A percentile compares a stretch with the other conserved stretches of the same genome.
Evolutionary conservation across 1,284 basidiomycete genomes (phyloP).

Genomic region (Ganoderma meredithae): DNA sequence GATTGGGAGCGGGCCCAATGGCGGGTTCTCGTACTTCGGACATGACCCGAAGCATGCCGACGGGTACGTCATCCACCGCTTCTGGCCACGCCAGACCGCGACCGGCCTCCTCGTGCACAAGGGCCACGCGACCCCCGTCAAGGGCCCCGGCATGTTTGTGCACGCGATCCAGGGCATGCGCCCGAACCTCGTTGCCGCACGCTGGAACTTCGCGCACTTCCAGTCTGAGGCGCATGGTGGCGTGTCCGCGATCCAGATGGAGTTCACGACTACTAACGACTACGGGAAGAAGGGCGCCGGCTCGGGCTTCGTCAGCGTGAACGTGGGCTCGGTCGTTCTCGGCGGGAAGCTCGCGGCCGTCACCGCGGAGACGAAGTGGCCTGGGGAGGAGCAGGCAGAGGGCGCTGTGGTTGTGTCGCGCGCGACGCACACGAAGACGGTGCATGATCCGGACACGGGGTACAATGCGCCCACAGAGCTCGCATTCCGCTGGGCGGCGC

Average conservation of each 20-base stretch:
- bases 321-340: constrained; percentile 85
- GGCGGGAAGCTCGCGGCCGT: constrained; percentile 80
- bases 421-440: constrained; percentile 70
- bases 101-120: constrained; percentile 78
- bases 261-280: constrained; percentile 86
- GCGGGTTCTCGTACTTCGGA: constrained; percentile 94
- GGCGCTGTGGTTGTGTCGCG: constrained; percentile 65
- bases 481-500: constrained; percentile 82
- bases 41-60: constrained; percentile 77
- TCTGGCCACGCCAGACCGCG: constrained; percentile 83
- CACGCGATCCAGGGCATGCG: constrained; percentile 99
- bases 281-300: constrained; percentile 80
- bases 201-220: constrained; percentile 98
- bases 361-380: constrained; percentile 75
- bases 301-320: constrained; percentile 84
- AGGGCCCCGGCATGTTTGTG: constrained; percentile 91
- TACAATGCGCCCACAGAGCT: constrained; percentile 83
- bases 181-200: constrained; percentile 90
- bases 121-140: constrained; percentile 71
- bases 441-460: constrained; percentile 78
- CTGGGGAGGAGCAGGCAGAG: constrained; percentile 59
- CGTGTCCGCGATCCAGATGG: constrained; percentile 93
- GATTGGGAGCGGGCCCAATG: constrained; percentile 86
- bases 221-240: constrained; percentile 75
- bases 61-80: constrained; percentile 91